phyloP scores from a whole-genome alignment of 2,329 filamentous ascomycete species.

The Aciculosporium take region DNA sequence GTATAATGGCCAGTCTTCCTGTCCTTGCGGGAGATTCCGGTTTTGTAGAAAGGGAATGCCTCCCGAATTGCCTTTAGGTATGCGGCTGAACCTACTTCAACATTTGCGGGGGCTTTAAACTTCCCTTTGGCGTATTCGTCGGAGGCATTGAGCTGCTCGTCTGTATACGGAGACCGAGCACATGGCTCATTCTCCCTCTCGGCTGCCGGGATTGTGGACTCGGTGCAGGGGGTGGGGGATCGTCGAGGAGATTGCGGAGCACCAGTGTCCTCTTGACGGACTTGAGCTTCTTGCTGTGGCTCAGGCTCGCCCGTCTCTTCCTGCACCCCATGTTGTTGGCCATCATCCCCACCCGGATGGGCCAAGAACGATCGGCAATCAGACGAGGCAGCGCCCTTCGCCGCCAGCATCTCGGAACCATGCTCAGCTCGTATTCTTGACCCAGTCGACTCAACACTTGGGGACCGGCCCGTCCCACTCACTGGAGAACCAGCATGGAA shows the following conservation, averaged over 20 bases:
- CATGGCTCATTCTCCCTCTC: neutral
- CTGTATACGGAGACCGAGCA: neutral
- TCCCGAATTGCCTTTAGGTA: neutral
- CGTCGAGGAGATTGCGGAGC: neutral
- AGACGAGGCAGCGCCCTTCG: too few relatives aligned
- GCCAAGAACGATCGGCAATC: neutral
- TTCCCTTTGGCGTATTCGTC: neutral
- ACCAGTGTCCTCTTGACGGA: neutral
- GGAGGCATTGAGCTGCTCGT: neutral
- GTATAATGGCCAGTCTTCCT: neutral
- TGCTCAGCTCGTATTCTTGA: too few relatives aligned
- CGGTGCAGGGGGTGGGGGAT: neutral
- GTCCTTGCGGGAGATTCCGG: neutral
- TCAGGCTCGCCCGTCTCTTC: neutral
- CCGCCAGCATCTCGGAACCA: too few relatives aligned
- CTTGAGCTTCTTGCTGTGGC: neutral
- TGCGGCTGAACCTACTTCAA: neutral
- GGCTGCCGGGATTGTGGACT: neutral
- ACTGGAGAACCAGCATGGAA: too few relatives aligned
- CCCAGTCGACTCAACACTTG: too few relatives aligned
- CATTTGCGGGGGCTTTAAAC: too few relatives aligned
- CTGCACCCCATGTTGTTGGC: neutral
- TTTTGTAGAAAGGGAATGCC: neutral
- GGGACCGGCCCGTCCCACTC: too few relatives aligned
- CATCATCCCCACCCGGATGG: neutral